Percentiles rank a stretch among this genome's conserved stretches.
These are phyloP conservation scores for Rhodotorula toruloides DNA, from an alignment of 768 basidiomycete species.

Conservation along the genomic window DNA sequence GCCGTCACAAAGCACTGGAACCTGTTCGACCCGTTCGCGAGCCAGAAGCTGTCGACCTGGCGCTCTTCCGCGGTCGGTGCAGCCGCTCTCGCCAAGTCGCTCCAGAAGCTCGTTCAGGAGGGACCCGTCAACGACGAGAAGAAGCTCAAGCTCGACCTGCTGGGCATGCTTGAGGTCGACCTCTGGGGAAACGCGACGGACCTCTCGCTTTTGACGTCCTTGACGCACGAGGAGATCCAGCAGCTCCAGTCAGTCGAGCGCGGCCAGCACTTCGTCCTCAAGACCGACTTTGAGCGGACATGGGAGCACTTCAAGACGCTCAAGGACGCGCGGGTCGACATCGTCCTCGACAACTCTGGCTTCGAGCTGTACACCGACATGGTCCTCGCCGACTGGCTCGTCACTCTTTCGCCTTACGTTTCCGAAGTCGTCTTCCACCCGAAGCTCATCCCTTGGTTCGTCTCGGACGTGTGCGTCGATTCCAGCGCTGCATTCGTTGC, in stretches of 20 bases:
- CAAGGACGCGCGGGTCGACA: conserved; percentile 61
- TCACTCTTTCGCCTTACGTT: conserved; percentile 80
- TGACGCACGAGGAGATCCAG: conserved; percentile 75
- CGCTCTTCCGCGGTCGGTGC: conserved; percentile 49
- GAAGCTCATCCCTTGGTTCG: conserved; percentile 95
- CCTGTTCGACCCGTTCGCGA: conserved; percentile 72
- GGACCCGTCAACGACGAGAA: conserved; percentile 52
- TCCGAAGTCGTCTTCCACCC: conserved; percentile 84
- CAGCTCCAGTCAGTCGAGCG: conserved; percentile 71
- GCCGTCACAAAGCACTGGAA: conserved; percentile 64
- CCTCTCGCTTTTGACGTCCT: conserved; percentile 78
- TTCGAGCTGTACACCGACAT: conserved; percentile 77
- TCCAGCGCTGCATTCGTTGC: neutral
- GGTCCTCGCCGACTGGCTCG: conserved; percentile 85
- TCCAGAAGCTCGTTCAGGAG: conserved; percentile 62
- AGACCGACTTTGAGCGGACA: conserved; percentile 68
- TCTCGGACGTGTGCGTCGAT: conserved; percentile 53
- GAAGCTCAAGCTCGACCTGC: conserved; percentile 51
- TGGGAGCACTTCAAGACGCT: conserved; percentile 68
- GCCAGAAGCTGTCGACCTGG: conserved; percentile 76
- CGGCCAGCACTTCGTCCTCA: conserved; percentile 71
- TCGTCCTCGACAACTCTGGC: conserved; percentile 72
- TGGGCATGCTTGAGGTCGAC: conserved; percentile 20
- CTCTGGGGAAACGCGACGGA: conserved; percentile 96
- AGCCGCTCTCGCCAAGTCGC: conserved; percentile 62